These are phyloP conservation scores for Collybiopsis confluens DNA, from an alignment of 768 basidiomycete species.

Conservation along the genomic window DNA sequence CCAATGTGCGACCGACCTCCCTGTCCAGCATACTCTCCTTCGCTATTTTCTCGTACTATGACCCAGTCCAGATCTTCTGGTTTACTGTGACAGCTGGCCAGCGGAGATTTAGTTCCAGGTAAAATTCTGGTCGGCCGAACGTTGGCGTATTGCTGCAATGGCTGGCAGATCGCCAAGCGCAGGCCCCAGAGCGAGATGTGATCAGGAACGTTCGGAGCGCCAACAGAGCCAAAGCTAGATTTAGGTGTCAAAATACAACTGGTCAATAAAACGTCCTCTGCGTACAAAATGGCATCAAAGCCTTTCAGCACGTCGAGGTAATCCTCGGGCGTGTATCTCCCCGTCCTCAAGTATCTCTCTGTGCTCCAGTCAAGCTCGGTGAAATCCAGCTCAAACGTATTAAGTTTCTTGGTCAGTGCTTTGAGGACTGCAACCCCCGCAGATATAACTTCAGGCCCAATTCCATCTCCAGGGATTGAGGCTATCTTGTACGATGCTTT, in stretches of 20 bases:
- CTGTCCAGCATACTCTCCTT: slow-evolving; percentile 53
- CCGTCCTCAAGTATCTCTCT: slow-evolving; percentile 41
- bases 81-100: slow-evolving; percentile 41
- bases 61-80: slow-evolving; percentile 44
- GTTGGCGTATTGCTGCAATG: slow-evolving; percentile 48
- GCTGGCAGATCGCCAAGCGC: slow-evolving; percentile 45
- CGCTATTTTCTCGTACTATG: slow-evolving; percentile 53
- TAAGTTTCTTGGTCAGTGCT: slow-evolving; percentile 36
- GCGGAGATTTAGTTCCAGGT: slow-evolving; percentile 41
- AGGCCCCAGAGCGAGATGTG: slow-evolving; percentile 56
- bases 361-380: slow-evolving; percentile 44
- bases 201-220: slow-evolving; percentile 49
- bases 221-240: slow-evolving; percentile 25
- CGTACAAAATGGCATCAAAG: slow-evolving; percentile 34
- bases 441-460: slow-evolving; percentile 48
- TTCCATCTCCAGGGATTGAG: slow-evolving; percentile 50
- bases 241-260: neutral
- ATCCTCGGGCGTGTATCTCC: slow-evolving; percentile 42
- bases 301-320: slow-evolving; percentile 34
- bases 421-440: slow-evolving; percentile 44
- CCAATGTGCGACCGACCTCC: slow-evolving; percentile 32
- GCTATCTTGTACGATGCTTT: slow-evolving; percentile 33
- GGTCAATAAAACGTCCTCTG: neutral
- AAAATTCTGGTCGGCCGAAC: slow-evolving; percentile 46
- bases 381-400: slow-evolving; percentile 39